Conservation (phyloP, 148 eudicot species). For the Vaccinium macrocarpon region DNA sequence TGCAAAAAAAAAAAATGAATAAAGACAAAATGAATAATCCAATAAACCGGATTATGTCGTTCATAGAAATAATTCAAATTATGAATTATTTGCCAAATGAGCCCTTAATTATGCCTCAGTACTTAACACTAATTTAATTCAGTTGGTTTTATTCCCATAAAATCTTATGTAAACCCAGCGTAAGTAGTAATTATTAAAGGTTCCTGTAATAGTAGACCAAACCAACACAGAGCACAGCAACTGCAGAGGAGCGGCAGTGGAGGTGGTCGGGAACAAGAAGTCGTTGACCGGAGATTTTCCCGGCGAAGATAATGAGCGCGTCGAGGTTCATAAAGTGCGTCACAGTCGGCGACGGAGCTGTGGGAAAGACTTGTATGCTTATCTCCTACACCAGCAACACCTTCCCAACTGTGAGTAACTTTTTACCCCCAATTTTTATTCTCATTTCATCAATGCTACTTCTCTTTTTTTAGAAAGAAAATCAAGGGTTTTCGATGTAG, state of each 20-base stretch:
- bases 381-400: slow-evolving; percentile 52
- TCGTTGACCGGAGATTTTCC: neutral
- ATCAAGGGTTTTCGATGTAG: neutral
- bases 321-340: slow-evolving; percentile 51
- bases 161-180: too few relatives aligned
- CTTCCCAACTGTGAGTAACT: slow-evolving; percentile 36
- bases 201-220: neutral
- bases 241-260: neutral
- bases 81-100: too few relatives aligned
- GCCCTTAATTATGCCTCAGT: too few relatives aligned
- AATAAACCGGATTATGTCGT: too few relatives aligned
- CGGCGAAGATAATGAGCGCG: slow-evolving; percentile 28
- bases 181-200: too few relatives aligned
- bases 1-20: too few relatives aligned
- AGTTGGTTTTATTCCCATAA: too few relatives aligned
- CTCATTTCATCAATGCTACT: neutral
- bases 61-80: too few relatives aligned
- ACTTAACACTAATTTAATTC: too few relatives aligned
- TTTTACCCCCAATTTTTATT: neutral
- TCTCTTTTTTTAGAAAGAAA: neutral
- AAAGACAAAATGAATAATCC: too few relatives aligned
- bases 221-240: neutral
- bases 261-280: neutral
- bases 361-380: slow-evolving; percentile 52
- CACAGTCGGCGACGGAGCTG: slow-evolving; percentile 51